These are phyloP conservation scores for Gastrodia elata DNA, from an alignment of 106 monocot genomes.

Conservation along the genomic window DNA sequence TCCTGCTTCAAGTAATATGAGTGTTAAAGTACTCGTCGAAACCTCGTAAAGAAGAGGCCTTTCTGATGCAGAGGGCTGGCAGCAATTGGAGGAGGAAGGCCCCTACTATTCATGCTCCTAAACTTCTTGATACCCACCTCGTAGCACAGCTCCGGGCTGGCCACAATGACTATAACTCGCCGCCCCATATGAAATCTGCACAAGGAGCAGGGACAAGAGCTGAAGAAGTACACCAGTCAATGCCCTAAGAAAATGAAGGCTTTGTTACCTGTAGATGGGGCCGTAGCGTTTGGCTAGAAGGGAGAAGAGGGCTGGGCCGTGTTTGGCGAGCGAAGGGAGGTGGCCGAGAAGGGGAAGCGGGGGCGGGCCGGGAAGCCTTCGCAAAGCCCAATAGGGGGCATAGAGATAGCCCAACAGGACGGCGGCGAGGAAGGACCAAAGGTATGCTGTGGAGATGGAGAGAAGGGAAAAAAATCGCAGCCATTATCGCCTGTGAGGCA, in stretches of 20 bases:
- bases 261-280: conserved; percentile 26
- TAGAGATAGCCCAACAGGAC: conserved; percentile 25
- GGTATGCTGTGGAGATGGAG: neutral
- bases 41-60: conserved; percentile 69
- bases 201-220: neutral
- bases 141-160: conserved; percentile 53
- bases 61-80: conserved; percentile 49
- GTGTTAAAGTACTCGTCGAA: too few relatives aligned
- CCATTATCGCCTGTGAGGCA: too few relatives aligned
- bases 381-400: conserved; percentile 26
- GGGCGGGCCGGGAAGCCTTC: conserved; percentile 34
- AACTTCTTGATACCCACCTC: conserved; percentile 71
- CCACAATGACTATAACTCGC: conserved; percentile 54
- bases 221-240: too few relatives aligned
- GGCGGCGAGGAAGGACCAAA: neutral
- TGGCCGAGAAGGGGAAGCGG: conserved; percentile 24
- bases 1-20: too few relatives aligned
- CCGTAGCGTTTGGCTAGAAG: conserved; percentile 23
- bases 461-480: too few relatives aligned
- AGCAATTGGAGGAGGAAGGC: conserved; percentile 51
- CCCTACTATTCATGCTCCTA: conserved; percentile 45
- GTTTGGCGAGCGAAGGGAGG: conserved; percentile 31
- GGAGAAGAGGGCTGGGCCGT: conserved; percentile 22
- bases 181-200: conserved; percentile 68
- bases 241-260: neutral